Base-by-base conservation (phyloP, 2,329 filamentous ascomycete species). In the Aphanocladium album region DNA sequence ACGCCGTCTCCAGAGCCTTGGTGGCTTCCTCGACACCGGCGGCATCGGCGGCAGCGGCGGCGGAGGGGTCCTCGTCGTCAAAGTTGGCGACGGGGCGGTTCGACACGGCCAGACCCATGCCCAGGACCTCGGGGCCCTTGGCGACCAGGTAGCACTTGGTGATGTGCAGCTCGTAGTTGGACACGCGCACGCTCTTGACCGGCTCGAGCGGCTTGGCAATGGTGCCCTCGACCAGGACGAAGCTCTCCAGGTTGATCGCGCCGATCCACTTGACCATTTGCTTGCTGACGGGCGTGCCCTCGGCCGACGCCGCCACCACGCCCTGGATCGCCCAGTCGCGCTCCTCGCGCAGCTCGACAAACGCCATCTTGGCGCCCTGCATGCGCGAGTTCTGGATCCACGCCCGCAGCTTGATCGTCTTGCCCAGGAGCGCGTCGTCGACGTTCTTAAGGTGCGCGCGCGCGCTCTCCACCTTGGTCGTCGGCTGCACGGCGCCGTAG, bases 221-320 rank as follows among this genome's bases (percentile, higher is more conserved):
- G 35, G 82, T 78, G 66, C 89, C 95, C 70, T 96, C 90, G 62
- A 97, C 87, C 45, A 87, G 79, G 27, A 97, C 87, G 67, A 89
- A 92, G 67, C 89, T 91, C 80, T 97, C 93, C 50, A 88, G 81
- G 70, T 85, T 89, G 66, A 96, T 77, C 47, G 79, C 83, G 52
- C 84, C 85, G 54, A 89, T 86, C 85, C 90, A 98, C 79, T 98
- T 98, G 72, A 97, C 90, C 93, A 98, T 98, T 76, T 90, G 91
- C 73, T 87, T 88, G 64, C 85, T 89, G 41, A 92, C 83, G 7
- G 77, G 76, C 54, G 77, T 83, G 39, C 81, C 86, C 69, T 91
- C 85, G 69, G 84, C 84, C 71, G 80, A 96, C 55, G 84, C 88
- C 19, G 84, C 82, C 17, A 91, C 79, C 41, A 97, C 88, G 56